phyloP scores from a whole-genome alignment of 73 alveolate species.

The Stentor coeruleus region DNA sequence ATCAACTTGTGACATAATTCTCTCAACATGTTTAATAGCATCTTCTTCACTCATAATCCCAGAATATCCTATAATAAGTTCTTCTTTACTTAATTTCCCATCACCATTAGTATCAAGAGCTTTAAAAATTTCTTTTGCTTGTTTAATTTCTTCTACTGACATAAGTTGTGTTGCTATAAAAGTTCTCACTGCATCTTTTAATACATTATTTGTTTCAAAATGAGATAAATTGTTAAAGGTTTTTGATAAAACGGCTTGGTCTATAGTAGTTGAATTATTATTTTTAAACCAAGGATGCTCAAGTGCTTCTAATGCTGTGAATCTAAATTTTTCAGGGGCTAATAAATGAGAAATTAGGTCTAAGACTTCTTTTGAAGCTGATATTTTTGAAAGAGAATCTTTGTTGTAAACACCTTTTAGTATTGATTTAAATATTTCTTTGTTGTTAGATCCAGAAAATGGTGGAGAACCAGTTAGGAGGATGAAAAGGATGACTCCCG shows the following conservation, averaged over 20 bases:
- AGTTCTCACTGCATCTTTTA: not conserved
- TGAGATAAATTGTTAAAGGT: not conserved
- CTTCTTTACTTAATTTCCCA: not conserved
- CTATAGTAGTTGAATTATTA: not conserved
- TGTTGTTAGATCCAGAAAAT: constrained; percentile 34
- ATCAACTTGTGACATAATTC: not conserved
- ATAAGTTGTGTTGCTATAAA: constrained; percentile 1
- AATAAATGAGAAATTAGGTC: constrained; percentile 34
- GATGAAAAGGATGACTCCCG: constrained; percentile 48
- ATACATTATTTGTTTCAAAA: too few relatives aligned
- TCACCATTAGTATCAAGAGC: not conserved
- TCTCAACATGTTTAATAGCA: too few relatives aligned
- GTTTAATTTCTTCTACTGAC: not conserved
- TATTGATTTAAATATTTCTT: constrained; percentile 26
- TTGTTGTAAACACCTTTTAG: too few relatives aligned
- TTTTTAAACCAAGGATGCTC: constrained; percentile 38
- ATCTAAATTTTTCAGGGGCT: constrained; percentile 32
- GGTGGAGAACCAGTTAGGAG: constrained; percentile 42
- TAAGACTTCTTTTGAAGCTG: constrained; percentile 39
- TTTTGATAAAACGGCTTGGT: not conserved
- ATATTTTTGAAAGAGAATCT: not conserved
- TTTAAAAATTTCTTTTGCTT: not conserved
- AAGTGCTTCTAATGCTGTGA: constrained; percentile 33
- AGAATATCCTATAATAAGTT: not conserved
- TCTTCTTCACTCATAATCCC: too few relatives aligned